These are phyloP conservation scores for Neoarthrinium moseri DNA, from an alignment of 2,329 filamentous ascomycete genomes.

Conservation along the genomic window DNA sequence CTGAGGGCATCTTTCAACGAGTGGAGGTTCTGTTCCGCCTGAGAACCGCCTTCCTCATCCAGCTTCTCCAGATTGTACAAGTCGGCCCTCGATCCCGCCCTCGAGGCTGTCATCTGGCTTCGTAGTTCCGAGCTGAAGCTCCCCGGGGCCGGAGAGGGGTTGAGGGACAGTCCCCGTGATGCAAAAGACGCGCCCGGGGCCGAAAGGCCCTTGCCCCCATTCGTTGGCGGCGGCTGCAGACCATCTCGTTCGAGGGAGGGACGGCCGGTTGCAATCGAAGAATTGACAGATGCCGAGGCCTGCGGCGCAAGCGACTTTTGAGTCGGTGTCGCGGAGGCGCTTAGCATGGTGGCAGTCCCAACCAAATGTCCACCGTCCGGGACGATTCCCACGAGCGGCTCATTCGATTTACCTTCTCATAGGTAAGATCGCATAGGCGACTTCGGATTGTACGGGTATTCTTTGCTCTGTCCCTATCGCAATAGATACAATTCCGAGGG, in stretches of 20 bases:
- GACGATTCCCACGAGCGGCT: constrained; percentile 17
- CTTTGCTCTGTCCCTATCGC: too few relatives aligned
- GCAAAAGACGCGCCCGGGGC: constrained; percentile 60
- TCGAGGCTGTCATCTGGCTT: constrained; percentile 65
- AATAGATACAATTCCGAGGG: too few relatives aligned
- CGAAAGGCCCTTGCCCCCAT: constrained; percentile 48
- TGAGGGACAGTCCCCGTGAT: constrained; percentile 67
- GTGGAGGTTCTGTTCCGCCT: constrained; percentile 71
- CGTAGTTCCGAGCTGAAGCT: constrained; percentile 90
- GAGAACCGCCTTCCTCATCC: constrained; percentile 59
- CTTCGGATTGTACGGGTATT: too few relatives aligned
- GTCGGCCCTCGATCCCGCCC: constrained; percentile 59
- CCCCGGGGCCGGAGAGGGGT: constrained; percentile 69
- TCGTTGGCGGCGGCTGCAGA: constrained; percentile 46
- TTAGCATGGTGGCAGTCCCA: constrained; percentile 44
- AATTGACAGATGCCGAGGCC: constrained; percentile 34
- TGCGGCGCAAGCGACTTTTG: constrained; percentile 51
- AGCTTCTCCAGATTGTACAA: constrained; percentile 52
- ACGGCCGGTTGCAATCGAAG: constrained; percentile 33
- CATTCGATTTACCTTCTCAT: constrained; percentile 15
- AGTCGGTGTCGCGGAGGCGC: constrained; percentile 51
- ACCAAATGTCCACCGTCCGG: constrained; percentile 28
- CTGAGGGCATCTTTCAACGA: constrained; percentile 81
- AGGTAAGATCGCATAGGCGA: constrained; percentile 1
- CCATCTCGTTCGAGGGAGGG: constrained; percentile 58